phyloP scores from a whole-genome alignment of 306 rosid genomes.

The Vachellia pachyceras region DNA sequence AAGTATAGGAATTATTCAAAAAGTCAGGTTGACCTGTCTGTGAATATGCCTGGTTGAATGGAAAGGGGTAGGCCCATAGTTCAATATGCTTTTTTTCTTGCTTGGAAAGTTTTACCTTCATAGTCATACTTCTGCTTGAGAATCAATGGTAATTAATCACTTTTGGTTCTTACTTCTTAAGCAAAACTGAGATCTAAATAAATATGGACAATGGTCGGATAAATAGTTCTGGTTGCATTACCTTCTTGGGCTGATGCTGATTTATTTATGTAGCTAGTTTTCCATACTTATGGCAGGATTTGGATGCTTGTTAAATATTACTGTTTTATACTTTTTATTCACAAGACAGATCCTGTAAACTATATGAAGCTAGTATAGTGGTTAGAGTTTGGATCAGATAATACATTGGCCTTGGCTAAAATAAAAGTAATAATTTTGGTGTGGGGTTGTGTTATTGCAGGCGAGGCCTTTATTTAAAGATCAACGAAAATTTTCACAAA shows the following conservation, averaged over 20 bases:
- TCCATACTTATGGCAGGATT: constrained; percentile 14
- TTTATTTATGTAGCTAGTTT: constrained; percentile 7
- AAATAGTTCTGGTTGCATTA: constrained; percentile 2
- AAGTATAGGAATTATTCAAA: not conserved
- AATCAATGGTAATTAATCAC: constrained; percentile 5
- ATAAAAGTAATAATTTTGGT: constrained; percentile 24
- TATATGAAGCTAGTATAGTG: not conserved
- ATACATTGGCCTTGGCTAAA: not conserved
- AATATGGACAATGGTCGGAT: constrained; percentile 1
- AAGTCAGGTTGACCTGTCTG: not conserved
- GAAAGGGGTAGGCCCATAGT: not conserved
- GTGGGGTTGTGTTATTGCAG: constrained; percentile 51
- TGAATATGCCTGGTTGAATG: constrained; percentile 19
- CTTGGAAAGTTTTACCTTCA: not conserved
- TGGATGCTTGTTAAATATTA: constrained; percentile 6
- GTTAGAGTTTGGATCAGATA: not conserved
- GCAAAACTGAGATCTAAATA: not conserved
- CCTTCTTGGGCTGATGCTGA: constrained; percentile 2
- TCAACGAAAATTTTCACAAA: constrained; percentile 72
- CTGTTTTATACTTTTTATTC: not conserved
- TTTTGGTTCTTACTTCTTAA: constrained; percentile 12
- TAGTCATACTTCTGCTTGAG: not conserved
- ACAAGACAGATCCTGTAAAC: not conserved
- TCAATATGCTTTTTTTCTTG: not conserved
- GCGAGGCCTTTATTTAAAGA: constrained; percentile 92